Base-by-base conservation (phyloP, 2,329 filamentous ascomycete genomes). In the Grosmannia serpens region DNA sequence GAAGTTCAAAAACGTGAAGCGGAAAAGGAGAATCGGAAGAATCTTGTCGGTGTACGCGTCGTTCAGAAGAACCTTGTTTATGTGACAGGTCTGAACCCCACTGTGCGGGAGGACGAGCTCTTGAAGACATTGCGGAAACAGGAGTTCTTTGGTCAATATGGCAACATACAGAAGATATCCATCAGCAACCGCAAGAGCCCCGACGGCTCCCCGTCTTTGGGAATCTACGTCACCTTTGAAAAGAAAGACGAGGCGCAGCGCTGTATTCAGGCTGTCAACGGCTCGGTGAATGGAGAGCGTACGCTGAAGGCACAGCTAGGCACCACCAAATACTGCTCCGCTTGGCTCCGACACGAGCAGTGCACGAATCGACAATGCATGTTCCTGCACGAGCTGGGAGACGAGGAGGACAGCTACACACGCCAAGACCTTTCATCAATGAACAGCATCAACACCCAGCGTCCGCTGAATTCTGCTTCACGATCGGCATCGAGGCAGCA, bases 11-110 rank as follows among this genome's bases (percentile, higher is more conserved):
- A 95, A 70, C 90, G 91, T 63, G 94, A 99, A 73, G 91, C 92
- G 61, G 95, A 99, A 71, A 91, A 90, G 61, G 87, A 95, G 61
- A 96, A 90, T 71, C 88, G 94, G 63, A 97, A 97, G 71, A 96
- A 96, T 69, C 82, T 99, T 31, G 90, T 95, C 57, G 94, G 94
- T 59, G 89, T 99, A 54, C 85, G 94, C 54, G 94, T 99, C 51
- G 90, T 97, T 47, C 94, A 99, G 74, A 97, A 97, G 77, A 99
- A 99, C 69, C 83, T 99, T 52, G 94, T 99, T 63, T 99, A 99
- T 72, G 92, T 99, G 63, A 96, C 95, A 41, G 94, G 94, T 55
- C 79, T 99, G 29, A 95, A 89, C 62, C 94, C 94, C 15, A 91
- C 87, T 38, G 89, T 95, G 62, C 87, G 89, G 63, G 94, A 99